Conservation (phyloP, 2,329 filamentous ascomycete genomes). For the Hirsutella minnesotensis region DNA sequence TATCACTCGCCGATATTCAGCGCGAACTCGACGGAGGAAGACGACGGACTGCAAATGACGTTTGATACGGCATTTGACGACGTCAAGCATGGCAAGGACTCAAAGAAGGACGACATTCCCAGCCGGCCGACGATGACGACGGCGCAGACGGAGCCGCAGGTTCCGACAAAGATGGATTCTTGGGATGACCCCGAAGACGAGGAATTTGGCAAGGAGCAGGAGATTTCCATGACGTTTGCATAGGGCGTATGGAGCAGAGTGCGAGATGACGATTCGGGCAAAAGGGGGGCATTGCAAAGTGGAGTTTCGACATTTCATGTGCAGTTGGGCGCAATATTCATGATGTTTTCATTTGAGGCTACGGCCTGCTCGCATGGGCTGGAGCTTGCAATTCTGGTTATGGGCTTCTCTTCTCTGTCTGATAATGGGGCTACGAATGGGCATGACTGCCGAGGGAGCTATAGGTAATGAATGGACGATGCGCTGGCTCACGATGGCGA, state of each 20-base stretch:
- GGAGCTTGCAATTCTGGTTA: too few relatives aligned
- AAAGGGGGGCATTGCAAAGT: too few relatives aligned
- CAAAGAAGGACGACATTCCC: constrained; percentile 17
- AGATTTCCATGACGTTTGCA: constrained; percentile 75
- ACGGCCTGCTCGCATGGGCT: too few relatives aligned
- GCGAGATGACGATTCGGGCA: too few relatives aligned
- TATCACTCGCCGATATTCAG: constrained; percentile 13
- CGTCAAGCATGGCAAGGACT: constrained; percentile 4
- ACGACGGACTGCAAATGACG: constrained; percentile 46
- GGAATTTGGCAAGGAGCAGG: constrained; percentile 59
- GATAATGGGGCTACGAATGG: too few relatives aligned
- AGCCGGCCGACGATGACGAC: constrained; percentile 19
- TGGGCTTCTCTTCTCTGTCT: too few relatives aligned
- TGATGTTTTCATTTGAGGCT: too few relatives aligned
- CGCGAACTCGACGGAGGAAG: constrained; percentile 18
- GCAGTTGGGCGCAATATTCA: too few relatives aligned
- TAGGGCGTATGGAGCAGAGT: constrained; percentile 18
- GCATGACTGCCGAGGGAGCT: too few relatives aligned
- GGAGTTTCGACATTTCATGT: too few relatives aligned
- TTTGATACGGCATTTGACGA: constrained; percentile 55
- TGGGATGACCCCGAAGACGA: constrained; percentile 61
- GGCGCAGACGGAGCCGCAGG: constrained; percentile 36
- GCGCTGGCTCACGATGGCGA: too few relatives aligned
- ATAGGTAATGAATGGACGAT: too few relatives aligned
- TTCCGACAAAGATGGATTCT: constrained; percentile 44